Conservation (phyloP, 345 rosid genomes). For the Isatis tinctoria region DNA sequence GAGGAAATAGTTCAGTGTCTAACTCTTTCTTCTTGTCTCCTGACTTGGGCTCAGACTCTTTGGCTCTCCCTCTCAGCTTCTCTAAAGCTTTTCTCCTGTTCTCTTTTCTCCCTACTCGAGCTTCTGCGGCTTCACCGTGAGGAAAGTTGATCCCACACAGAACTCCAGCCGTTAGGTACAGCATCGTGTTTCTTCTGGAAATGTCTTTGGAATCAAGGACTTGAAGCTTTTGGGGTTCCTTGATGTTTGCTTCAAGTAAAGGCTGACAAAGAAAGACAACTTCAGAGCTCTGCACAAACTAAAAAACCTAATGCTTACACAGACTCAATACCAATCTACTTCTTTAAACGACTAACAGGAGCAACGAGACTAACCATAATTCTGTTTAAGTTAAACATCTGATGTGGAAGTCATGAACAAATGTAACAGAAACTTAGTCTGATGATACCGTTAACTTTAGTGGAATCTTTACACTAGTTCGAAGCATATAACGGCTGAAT, state of each 20-base stretch:
- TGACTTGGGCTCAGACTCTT: slow-evolving; percentile 26
- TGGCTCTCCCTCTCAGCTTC: slow-evolving; percentile 40
- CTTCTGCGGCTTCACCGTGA: slow-evolving; percentile 43
- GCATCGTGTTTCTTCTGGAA: slow-evolving; percentile 42
- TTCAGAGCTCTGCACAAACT: not conserved
- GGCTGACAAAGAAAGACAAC: slow-evolving; percentile 2
- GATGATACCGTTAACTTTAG: not conserved
- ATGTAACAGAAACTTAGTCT: not conserved
- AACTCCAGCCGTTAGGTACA: slow-evolving; percentile 32
- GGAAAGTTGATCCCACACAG: slow-evolving; percentile 27
- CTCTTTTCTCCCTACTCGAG: slow-evolving; percentile 44
- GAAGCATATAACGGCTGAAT: not conserved
- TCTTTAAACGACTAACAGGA: not conserved
- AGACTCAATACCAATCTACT: not conserved
- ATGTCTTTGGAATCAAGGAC: slow-evolving; percentile 16
- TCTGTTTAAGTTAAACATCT: not conserved
- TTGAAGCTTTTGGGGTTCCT: slow-evolving; percentile 20
- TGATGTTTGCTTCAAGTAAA: slow-evolving; percentile 15
- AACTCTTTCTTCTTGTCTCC: not conserved
- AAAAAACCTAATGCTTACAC: not conserved
- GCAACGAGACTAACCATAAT: not conserved
- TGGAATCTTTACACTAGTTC: not conserved
- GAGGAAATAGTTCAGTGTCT: slow-evolving; percentile 12
- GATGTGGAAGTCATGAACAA: not conserved
- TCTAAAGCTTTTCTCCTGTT: slow-evolving; percentile 37